Base-by-base conservation (phyloP, 345 rosid genomes). In the Eucalyptus pauciflora region DNA sequence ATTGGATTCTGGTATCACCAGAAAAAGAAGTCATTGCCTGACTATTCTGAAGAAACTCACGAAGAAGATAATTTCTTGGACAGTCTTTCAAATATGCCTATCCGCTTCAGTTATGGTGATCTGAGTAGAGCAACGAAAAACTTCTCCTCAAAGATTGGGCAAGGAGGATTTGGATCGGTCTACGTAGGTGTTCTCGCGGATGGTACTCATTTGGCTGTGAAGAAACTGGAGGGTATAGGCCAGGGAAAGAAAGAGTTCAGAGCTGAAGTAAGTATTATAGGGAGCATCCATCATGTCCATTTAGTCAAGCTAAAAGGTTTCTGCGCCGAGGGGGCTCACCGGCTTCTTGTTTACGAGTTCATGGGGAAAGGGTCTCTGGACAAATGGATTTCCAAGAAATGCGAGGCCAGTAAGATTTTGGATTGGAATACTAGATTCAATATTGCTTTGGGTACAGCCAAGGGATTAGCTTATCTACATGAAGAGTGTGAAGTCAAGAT, bases 301-400 rank as follows among this genome's bases (percentile, higher is more conserved):
- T 91, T 94, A 46, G 96, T 92, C 88, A 94, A 89, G 91, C 93
- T 94, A 49, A 94, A 90, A 91, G 96, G 95, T 79, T 94, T 93
- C 92, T 94, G 96, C 62, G 86, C 90, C 1, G 95, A 94, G 89
- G 93, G 94, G 60, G 31, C 54, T 41, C 92, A 94, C 83, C 87
- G 94, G 87, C 96, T 94, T 89, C 96, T 94, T 52, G 96, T 92
- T 56, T 94, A 94, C 7, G 96, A 94, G 92, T 94, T 89, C 94
- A 89, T 94, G 94, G 93, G 37, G 41, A 94, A 94, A 2, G 93
- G 94, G 56, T 94, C 95, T 14, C 87, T 94, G 56, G 94, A 94
- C 87, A 91, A 89, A 83, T 94, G 95, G 95, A 94, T 94, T 88
- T 94, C 92, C 92, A 92, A 90, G 87, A 91, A 88, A 27, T 45